Conservation (phyloP, 169 alveolate genomes). For the Plasmodium inui region DNA sequence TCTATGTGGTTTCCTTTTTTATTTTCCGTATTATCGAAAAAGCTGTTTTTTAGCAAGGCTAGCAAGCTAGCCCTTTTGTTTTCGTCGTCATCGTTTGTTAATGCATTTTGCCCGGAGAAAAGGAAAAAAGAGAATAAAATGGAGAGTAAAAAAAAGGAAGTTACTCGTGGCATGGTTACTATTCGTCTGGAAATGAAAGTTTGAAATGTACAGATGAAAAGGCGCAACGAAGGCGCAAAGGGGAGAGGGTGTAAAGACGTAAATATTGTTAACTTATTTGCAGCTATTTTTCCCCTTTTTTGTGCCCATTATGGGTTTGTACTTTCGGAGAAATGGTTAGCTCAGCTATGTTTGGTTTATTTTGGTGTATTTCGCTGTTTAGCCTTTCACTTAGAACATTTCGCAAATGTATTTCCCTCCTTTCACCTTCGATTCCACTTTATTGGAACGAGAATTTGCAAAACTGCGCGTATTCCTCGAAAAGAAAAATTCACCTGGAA, state of each 20-base stretch:
- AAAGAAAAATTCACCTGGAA: background rate
- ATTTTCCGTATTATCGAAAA: conserved; percentile 34
- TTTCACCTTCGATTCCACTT: background rate
- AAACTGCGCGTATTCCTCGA: background rate
- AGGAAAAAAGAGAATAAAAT: conserved; percentile 18
- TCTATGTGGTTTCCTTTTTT: conserved; percentile 27
- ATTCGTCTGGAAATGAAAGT: background rate
- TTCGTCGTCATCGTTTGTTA: background rate
- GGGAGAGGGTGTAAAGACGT: background rate
- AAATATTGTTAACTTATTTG: background rate
- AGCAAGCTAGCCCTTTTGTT: conserved; percentile 40
- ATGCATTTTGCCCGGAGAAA: conserved; percentile 22
- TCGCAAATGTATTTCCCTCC: background rate
- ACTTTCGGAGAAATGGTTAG: background rate
- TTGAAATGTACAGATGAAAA: background rate
- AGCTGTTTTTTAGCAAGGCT: conserved; percentile 40
- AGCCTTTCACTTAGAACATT: conserved; percentile 2
- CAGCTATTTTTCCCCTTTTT: background rate
- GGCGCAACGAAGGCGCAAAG: background rate
- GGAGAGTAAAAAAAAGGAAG: conserved; percentile 1
- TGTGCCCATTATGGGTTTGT: background rate
- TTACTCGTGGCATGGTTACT: conserved; percentile 2
- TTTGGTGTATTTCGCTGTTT: background rate
- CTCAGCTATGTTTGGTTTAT: background rate
- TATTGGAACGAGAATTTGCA: background rate